phyloP scores from a whole-genome alignment of 2,329 filamentous ascomycete genomes.

The Aspergillus pseudoterreus region DNA sequence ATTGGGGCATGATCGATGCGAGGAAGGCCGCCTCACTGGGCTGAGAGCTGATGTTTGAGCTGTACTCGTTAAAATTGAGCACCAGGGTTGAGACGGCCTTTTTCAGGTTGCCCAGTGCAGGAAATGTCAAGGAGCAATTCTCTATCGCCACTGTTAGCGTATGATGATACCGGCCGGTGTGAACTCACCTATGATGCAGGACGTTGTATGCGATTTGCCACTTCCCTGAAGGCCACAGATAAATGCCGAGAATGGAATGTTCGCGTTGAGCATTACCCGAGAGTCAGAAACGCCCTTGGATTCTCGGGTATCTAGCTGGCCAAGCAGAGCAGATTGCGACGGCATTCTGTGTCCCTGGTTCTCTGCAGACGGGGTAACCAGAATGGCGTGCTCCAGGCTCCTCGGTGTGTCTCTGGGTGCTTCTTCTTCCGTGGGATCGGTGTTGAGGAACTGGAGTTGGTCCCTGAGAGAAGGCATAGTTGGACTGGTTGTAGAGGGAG shows the following conservation, averaged over 20 bases:
- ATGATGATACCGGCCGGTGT: neutral
- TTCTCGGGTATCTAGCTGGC: neutral
- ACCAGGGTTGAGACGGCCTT: constrained; percentile 52
- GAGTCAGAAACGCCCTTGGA: neutral
- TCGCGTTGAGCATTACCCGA: constrained; percentile 13
- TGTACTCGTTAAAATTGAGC: constrained; percentile 55
- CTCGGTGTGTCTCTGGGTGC: neutral
- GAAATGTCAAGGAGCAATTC: constrained; percentile 27
- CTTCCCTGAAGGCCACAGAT: constrained; percentile 62
- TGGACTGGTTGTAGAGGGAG: neutral
- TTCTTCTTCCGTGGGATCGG: neutral
- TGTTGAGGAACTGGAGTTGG: constrained; percentile 8
- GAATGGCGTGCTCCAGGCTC: constrained; percentile 5
- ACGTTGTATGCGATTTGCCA: constrained; percentile 60
- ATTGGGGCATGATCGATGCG: constrained; percentile 34
- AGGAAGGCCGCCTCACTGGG: constrained; percentile 57
- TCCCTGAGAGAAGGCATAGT: constrained; percentile 5
- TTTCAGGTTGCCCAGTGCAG: constrained; percentile 40
- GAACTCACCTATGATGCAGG: constrained; percentile 46
- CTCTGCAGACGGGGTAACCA: constrained; percentile 7
- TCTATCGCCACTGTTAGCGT: constrained; percentile 28
- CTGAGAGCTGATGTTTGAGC: constrained; percentile 29
- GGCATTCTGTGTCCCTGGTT: constrained; percentile 6
- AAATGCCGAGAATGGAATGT: constrained; percentile 53
- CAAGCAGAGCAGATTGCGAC: constrained; percentile 13